phyloP scores from a whole-genome alignment of 352 stramenopile species.

The Hyaloperonospora brassicae region DNA sequence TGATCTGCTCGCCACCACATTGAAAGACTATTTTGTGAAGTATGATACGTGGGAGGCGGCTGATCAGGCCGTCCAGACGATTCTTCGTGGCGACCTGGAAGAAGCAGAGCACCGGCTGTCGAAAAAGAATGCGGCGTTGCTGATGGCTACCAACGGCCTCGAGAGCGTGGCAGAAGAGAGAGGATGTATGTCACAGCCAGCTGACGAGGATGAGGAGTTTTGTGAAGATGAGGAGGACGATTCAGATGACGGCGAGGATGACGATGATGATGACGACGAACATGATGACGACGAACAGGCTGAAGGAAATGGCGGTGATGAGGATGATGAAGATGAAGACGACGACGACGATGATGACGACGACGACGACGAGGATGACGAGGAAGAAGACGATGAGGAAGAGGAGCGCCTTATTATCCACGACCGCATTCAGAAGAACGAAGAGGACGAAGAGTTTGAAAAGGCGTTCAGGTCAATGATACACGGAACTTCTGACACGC shows the following conservation, averaged over 20 bases:
- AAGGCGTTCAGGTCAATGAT: slow-evolving; percentile 86
- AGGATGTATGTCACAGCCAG: slow-evolving; percentile 22
- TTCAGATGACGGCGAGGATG: slow-evolving; percentile 45
- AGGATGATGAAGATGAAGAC: slow-evolving; percentile 34
- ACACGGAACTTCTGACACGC: slow-evolving; percentile 48
- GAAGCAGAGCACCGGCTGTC: slow-evolving; percentile 50
- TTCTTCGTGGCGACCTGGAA: slow-evolving; percentile 58
- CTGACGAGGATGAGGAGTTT: slow-evolving; percentile 38
- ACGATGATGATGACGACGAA: slow-evolving; percentile 54
- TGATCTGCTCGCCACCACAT: slow-evolving; percentile 40
- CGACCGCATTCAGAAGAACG: slow-evolving; percentile 60
- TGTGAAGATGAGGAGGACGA: slow-evolving; percentile 48
- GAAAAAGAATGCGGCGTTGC: slow-evolving; percentile 50
- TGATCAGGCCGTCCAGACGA: slow-evolving; percentile 43
- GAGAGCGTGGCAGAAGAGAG: slow-evolving; percentile 27
- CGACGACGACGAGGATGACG: slow-evolving; percentile 48
- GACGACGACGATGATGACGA: slow-evolving; percentile 68
- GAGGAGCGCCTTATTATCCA: slow-evolving; percentile 87
- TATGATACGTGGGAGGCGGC: slow-evolving; percentile 76
- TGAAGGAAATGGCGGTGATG: no score
- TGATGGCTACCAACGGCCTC: slow-evolving; percentile 28
- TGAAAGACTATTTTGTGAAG: slow-evolving; percentile 65
- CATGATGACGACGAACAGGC: slow-evolving; percentile 41
- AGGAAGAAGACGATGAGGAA: slow-evolving; percentile 66
- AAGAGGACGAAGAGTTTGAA: slow-evolving; percentile 85